Percentiles rank a stretch among this genome's conserved stretches.
Conservation (phyloP, 108 stramenopile genomes). For the Mediolabrus comicus region DNA sequence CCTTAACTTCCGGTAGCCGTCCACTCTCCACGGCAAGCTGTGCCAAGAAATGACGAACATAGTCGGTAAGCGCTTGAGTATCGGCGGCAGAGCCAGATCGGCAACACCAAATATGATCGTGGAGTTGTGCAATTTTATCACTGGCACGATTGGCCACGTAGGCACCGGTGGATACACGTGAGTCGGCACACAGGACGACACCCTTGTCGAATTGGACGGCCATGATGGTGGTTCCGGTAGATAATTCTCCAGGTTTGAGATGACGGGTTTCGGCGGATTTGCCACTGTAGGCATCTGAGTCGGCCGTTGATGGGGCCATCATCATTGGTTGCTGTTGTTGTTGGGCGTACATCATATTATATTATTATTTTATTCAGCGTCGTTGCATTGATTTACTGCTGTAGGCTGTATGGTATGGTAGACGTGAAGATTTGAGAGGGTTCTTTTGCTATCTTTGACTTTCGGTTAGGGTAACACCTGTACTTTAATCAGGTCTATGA, state of each 20-base stretch:
- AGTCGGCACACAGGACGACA: constrained; percentile 14
- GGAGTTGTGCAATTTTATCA: constrained; percentile 90
- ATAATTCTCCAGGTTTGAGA: constrained; percentile 55
- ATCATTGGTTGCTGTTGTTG: background rate
- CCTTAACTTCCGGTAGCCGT: constrained; percentile 81
- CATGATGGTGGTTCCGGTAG: constrained; percentile 79
- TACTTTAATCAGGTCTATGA: too few relatives aligned
- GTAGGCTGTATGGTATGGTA: too few relatives aligned
- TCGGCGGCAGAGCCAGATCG: constrained; percentile 87
- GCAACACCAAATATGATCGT: constrained; percentile 68
- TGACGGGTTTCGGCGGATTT: constrained; percentile 58
- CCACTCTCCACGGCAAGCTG: constrained; percentile 29
- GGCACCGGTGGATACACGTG: constrained; percentile 58
- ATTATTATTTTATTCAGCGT: background rate
- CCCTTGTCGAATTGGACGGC: constrained; percentile 67
- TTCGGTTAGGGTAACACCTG: too few relatives aligned
- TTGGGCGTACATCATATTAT: background rate
- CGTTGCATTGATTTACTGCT: too few relatives aligned
- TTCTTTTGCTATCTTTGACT: too few relatives aligned
- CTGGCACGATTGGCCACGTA: constrained; percentile 85
- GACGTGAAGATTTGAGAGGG: too few relatives aligned
- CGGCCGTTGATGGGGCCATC: constrained; percentile 2
- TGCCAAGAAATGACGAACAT: constrained; percentile 44
- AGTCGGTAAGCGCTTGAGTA: constrained; percentile 65
- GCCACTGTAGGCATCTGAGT: constrained; percentile 34